phyloP scores from a whole-genome alignment of 83 land plant species.

The Picea mariana region DNA sequence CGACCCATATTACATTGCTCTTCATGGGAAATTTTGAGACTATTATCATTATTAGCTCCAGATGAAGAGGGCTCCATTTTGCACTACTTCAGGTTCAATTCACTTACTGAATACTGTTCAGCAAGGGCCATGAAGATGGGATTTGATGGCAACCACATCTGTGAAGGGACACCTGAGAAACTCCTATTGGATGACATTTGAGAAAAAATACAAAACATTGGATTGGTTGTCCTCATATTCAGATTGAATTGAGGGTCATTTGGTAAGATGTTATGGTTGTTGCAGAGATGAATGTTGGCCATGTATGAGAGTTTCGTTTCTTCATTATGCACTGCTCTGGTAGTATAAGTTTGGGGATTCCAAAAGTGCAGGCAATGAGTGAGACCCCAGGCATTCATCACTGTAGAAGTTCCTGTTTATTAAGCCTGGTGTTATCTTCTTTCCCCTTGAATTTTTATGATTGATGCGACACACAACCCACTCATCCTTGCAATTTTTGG shows the following conservation, averaged over 20 bases:
- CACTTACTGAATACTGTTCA: neutral
- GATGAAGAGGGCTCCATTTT: slow-evolving; percentile 12
- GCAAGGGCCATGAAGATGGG: slow-evolving; percentile 18
- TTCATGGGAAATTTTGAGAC: neutral
- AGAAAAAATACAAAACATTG: slow-evolving; percentile 13
- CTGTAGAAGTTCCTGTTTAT: slow-evolving; percentile 14
- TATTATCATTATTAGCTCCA: neutral
- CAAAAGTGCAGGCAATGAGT: slow-evolving; percentile 24
- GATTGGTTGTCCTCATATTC: slow-evolving; percentile 1
- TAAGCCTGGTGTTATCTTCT: slow-evolving; percentile 27
- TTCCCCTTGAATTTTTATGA: slow-evolving; percentile 43
- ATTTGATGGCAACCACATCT: neutral
- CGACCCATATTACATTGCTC: neutral
- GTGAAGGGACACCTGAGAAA: neutral
- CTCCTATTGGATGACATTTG: neutral
- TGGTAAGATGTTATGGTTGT: neutral
- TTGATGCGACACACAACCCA: slow-evolving; percentile 70
- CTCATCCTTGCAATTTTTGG: slow-evolving; percentile 51
- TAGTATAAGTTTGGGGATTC: slow-evolving; percentile 27
- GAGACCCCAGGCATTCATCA: slow-evolving; percentile 5
- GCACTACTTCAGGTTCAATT: slow-evolving; percentile 3
- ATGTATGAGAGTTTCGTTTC: neutral
- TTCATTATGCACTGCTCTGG: neutral
- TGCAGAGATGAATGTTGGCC: neutral
- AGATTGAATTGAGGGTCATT: neutral